Percentiles rank a stretch among this genome's conserved stretches.
Conservation (phyloP, 768 basidiomycete species). For the Rhizopogon vinicolor region DNA sequence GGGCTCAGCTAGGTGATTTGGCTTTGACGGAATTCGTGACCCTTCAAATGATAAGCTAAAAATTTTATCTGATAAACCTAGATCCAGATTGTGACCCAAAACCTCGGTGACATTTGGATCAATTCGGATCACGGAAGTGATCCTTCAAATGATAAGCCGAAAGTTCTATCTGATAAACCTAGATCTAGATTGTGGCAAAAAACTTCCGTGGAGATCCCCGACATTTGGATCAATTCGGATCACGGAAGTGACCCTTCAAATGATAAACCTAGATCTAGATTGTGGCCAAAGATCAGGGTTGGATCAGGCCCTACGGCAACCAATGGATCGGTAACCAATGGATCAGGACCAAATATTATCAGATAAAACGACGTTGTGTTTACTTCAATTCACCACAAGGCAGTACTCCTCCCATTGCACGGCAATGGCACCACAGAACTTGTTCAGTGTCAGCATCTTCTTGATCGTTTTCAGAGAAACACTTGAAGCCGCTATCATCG, state of each 20-base stretch:
- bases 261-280: background rate
- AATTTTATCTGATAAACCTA: constrained; percentile 12
- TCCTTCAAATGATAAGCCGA: no score
- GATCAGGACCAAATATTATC: background rate
- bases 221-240: background rate
- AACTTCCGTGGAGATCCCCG: no score
- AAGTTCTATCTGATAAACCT: no score
- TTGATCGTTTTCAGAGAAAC: constrained; percentile 97
- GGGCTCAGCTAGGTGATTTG: background rate
- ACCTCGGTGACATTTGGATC: background rate
- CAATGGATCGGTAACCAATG: no score
- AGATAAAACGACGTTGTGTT: background rate
- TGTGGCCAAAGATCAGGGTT: no score
- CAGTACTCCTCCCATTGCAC: background rate
- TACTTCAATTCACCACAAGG: background rate
- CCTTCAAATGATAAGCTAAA: background rate
- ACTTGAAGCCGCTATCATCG: constrained; percentile 87
- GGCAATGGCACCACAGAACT: constrained; percentile 54
- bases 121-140: no score
- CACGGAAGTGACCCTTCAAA: no score
- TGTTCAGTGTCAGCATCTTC: constrained; percentile 91
- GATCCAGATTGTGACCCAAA: background rate
- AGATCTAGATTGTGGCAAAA: background rate
- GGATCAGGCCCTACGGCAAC: no score
- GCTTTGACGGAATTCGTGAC: background rate